These are phyloP conservation scores for Neostapfia colusana DNA, from an alignment of 176 grass and related monocot species.

Conservation along the genomic window DNA sequence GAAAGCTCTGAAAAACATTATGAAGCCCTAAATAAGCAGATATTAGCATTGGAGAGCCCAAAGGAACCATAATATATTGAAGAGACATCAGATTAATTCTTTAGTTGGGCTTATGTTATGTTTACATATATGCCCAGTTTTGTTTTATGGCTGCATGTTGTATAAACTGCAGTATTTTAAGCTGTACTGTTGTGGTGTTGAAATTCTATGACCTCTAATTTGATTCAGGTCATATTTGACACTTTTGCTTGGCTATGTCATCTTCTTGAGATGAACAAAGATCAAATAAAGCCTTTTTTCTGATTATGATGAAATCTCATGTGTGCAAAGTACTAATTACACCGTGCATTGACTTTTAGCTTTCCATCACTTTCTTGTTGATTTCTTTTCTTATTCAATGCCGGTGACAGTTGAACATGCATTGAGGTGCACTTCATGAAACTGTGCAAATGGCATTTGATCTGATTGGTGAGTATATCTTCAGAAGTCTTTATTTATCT, in stretches of 20 bases:
- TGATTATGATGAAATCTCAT: neutral
- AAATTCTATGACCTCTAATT: slow-evolving; percentile 32
- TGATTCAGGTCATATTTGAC: neutral
- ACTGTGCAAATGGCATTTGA: neutral
- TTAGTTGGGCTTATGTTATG: slow-evolving; percentile 22
- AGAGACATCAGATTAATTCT: slow-evolving; percentile 52
- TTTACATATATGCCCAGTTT: slow-evolving; percentile 30
- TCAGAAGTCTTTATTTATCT: neutral
- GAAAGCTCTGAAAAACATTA: slow-evolving; percentile 54
- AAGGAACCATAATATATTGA: slow-evolving; percentile 41
- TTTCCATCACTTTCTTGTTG: neutral
- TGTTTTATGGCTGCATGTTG: slow-evolving; percentile 35
- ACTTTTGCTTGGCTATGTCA: slow-evolving; percentile 13
- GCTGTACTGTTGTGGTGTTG: slow-evolving; percentile 35
- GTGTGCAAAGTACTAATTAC: neutral
- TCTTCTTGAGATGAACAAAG: slow-evolving; percentile 37
- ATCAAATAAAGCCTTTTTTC: slow-evolving; percentile 49
- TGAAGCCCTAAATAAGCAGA: slow-evolving; percentile 47
- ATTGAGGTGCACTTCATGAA: neutral
- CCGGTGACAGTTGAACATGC: slow-evolving; percentile 4
- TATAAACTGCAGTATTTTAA: slow-evolving; percentile 37
- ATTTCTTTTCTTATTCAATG: neutral
- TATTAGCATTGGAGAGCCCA: slow-evolving; percentile 56
- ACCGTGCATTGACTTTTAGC: neutral
- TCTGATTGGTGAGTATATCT: slow-evolving; percentile 28